Evolutionary conservation across 345 rosid genomes (phyloP).

Genomic region (Eutrema yunnanense): DNA sequence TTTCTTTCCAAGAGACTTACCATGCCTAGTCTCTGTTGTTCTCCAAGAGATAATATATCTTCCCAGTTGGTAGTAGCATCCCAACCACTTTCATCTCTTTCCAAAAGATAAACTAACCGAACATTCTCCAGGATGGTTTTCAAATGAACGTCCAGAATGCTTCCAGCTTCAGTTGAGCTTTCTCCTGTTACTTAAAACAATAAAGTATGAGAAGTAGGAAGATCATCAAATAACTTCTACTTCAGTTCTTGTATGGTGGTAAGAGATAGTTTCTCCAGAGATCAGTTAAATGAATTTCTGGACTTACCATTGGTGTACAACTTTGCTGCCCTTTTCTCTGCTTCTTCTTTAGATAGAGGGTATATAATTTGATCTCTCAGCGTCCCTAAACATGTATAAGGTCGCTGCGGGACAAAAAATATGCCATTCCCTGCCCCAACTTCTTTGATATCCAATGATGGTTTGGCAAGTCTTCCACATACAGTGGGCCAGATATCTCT

Average conservation of each 20-base stretch:
- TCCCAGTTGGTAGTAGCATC: conserved; percentile 83
- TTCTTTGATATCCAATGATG: conserved; percentile 52
- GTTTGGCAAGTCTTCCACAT: conserved; percentile 73
- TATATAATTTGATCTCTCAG: conserved; percentile 98
- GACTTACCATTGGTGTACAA: conserved; percentile 52
- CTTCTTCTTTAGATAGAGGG: conserved; percentile 89
- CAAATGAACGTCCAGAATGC: conserved; percentile 51
- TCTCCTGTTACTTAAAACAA: conserved; percentile 36
- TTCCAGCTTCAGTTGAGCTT: conserved; percentile 28
- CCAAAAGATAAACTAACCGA: conserved; percentile 76
- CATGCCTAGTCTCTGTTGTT: conserved; percentile 98
- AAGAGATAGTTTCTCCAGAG: background rate
- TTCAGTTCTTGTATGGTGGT: background rate
- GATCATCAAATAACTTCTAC: conserved; percentile 6
- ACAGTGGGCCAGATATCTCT: conserved; percentile 93
- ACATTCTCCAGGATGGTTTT: conserved; percentile 76
- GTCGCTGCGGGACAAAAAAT: conserved; percentile 90
- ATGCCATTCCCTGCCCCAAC: conserved; percentile 59
- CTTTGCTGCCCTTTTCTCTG: conserved; percentile 45
- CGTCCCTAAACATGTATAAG: conserved; percentile 96
- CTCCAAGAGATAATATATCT: conserved; percentile 92
- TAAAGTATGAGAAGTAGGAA: background rate
- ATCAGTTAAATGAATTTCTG: background rate
- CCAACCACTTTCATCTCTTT: conserved; percentile 84
- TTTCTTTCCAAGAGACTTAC: conserved; percentile 36